Percentiles rank a stretch among this genome's conserved stretches.
These are phyloP conservation scores for Pleurotus cornucopiae DNA, from an alignment of 768 basidiomycete species.

Conservation along the genomic window DNA sequence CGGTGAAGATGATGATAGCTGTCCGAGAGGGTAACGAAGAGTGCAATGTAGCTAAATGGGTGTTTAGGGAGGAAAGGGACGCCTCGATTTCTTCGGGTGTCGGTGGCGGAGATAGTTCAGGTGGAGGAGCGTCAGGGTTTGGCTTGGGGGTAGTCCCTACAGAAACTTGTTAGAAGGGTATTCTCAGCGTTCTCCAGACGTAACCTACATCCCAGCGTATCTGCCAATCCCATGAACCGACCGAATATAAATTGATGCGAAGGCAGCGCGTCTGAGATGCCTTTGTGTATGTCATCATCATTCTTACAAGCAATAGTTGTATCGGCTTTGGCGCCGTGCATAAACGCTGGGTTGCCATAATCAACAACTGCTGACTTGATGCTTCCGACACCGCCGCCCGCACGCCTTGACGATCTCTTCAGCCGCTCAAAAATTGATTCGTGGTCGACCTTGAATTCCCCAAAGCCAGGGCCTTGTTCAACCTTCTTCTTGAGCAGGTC, in stretches of 20 bases:
- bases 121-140: constrained; percentile 29
- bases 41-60: constrained; percentile 59
- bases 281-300: constrained; percentile 79
- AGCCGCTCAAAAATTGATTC: constrained; percentile 90
- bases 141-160: constrained; percentile 63
- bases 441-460: constrained; percentile 79
- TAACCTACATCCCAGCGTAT: constrained; percentile 73
- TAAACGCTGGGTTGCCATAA: constrained; percentile 75
- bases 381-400: constrained; percentile 33
- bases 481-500: constrained; percentile 84
- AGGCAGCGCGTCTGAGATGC: constrained; percentile 51
- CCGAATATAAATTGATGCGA: constrained; percentile 83
- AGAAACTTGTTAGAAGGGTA: background rate
- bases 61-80: constrained; percentile 52
- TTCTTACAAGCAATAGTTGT: constrained; percentile 69
- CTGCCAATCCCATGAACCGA: constrained; percentile 78
- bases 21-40: constrained; percentile 71
- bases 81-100: constrained; percentile 28
- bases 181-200: background rate
- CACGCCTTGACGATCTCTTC: constrained; percentile 41
- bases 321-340: constrained; percentile 83
- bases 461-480: constrained; percentile 67
- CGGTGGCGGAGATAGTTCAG: constrained; percentile 23
- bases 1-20: constrained; percentile 81
- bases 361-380: constrained; percentile 73